These are phyloP conservation scores for Kregervanrija pseudodelftensis DNA, from an alignment of 805 yeast genomes.

Conservation along the genomic window DNA sequence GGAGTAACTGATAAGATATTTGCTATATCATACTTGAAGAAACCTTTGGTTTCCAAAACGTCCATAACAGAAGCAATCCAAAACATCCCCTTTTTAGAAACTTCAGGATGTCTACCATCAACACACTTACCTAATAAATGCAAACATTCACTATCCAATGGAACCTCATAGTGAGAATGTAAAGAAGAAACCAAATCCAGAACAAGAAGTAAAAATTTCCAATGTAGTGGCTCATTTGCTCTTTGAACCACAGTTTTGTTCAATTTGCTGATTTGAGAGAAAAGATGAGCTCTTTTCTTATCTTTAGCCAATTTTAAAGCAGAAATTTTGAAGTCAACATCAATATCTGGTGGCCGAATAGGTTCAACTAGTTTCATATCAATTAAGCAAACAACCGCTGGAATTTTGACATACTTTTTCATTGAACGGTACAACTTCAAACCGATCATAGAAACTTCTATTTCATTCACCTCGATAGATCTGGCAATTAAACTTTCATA, in stretches of 20 bases:
- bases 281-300: conserved; percentile 40
- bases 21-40: conserved; percentile 32
- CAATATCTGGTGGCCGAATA: conserved; percentile 54
- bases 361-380: conserved; percentile 35
- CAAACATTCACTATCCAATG: conserved; percentile 34
- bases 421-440: conserved; percentile 41
- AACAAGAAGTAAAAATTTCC: conserved; percentile 49
- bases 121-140: conserved; percentile 40
- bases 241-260: conserved; percentile 31
- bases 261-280: conserved; percentile 34
- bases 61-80: conserved; percentile 48
- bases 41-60: conserved; percentile 18
- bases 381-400: conserved; percentile 44
- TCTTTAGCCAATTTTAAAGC: conserved; percentile 60
- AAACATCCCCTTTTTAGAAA: conserved; percentile 52
- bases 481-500: conserved; percentile 42
- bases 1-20: conserved; percentile 29
- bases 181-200: conserved; percentile 44
- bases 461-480: conserved; percentile 51
- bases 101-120: conserved; percentile 58
- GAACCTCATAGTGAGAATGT: conserved; percentile 47
- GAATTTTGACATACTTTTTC: conserved; percentile 37
- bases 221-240: conserved; percentile 30
- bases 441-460: conserved; percentile 47
- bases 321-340: conserved; percentile 48